Evolutionary conservation across 1,284 basidiomycete species (phyloP).

Genomic region (Ganoderma lucidum): DNA sequence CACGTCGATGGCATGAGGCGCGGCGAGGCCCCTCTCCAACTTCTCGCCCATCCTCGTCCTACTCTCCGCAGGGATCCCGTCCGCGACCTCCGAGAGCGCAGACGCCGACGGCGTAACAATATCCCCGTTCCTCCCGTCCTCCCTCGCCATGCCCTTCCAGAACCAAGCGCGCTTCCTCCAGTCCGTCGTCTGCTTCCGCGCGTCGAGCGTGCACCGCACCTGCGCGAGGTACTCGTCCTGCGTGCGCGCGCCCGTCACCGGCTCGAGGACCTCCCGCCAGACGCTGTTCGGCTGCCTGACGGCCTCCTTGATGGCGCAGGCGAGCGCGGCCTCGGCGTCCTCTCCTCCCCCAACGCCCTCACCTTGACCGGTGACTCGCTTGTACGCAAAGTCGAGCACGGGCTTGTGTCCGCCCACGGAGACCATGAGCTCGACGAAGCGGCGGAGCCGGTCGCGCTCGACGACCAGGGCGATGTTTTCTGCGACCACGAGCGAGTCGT

Average conservation of each 20-base stretch:
- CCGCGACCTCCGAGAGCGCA: slow-evolving; percentile 56
- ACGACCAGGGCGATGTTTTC: slow-evolving; percentile 17
- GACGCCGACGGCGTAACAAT: slow-evolving; percentile 60
- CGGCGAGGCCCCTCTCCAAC: slow-evolving; percentile 27
- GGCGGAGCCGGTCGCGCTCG: slow-evolving; percentile 40
- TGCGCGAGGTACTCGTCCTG: slow-evolving; percentile 58
- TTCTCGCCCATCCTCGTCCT: slow-evolving; percentile 45
- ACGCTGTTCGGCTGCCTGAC: slow-evolving; percentile 47
- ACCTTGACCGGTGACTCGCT: slow-evolving; percentile 27
- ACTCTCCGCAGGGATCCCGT: slow-evolving; percentile 49
- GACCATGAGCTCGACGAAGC: slow-evolving; percentile 43
- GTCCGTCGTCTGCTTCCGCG: slow-evolving; percentile 52
- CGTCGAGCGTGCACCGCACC: slow-evolving; percentile 53
- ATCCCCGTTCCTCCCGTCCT: slow-evolving; percentile 42
- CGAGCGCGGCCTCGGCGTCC: slow-evolving; percentile 53
- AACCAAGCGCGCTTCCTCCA: slow-evolving; percentile 52
- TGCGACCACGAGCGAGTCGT: slow-evolving; percentile 34
- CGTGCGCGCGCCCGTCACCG: slow-evolving; percentile 50
- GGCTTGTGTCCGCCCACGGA: slow-evolving; percentile 42
- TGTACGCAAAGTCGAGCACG: slow-evolving; percentile 34
- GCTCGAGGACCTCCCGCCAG: slow-evolving; percentile 55
- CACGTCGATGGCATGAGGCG: background rate
- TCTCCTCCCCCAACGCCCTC: slow-evolving; percentile 22
- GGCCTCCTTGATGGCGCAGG: slow-evolving; percentile 55
- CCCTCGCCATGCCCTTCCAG: slow-evolving; percentile 55